phyloP scores from a whole-genome alignment of 1,139 yeast species.

The Arxiozyma bovina region DNA sequence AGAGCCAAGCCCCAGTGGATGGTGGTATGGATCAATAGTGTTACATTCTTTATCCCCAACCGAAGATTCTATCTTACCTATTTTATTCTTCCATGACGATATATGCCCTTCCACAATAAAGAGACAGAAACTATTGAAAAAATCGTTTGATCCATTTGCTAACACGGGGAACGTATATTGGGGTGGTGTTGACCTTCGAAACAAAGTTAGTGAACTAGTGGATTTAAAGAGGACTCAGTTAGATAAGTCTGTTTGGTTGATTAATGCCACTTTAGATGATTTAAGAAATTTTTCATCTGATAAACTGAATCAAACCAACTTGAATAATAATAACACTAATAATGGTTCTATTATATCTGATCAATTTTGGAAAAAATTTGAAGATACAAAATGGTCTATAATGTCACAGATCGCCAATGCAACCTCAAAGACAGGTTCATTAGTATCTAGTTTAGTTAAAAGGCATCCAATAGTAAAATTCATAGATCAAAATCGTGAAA shows the following conservation, averaged over 20 bases:
- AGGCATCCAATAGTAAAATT: slow-evolving; percentile 27
- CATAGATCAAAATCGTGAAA: slow-evolving; percentile 23
- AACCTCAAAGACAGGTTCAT: slow-evolving; percentile 49
- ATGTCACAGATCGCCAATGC: slow-evolving; percentile 79
- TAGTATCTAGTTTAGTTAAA: slow-evolving; percentile 17
- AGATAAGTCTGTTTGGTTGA: slow-evolving; percentile 62
- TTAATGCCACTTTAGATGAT: slow-evolving; percentile 77
- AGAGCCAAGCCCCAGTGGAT: slow-evolving; percentile 65
- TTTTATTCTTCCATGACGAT: slow-evolving; percentile 85
- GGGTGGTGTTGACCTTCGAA: slow-evolving; percentile 83
- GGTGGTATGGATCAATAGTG: slow-evolving; percentile 87
- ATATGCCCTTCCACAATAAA: slow-evolving; percentile 66
- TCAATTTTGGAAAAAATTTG: slow-evolving; percentile 35
- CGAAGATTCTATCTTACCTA: slow-evolving; percentile 64
- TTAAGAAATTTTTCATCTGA: slow-evolving; percentile 46
- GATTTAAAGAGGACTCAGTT: slow-evolving; percentile 59
- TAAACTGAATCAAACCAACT: neutral
- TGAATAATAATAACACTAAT: neutral
- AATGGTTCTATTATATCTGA: neutral
- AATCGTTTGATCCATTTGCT: slow-evolving; percentile 68
- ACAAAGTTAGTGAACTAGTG: slow-evolving; percentile 44
- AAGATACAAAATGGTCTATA: slow-evolving; percentile 75
- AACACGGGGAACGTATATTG: slow-evolving; percentile 55
- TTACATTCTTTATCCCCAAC: slow-evolving; percentile 47
- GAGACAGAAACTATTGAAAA: slow-evolving; percentile 45